Conservation (phyloP, 441 rosid genomes). For the Jatropha podagrica region DNA sequence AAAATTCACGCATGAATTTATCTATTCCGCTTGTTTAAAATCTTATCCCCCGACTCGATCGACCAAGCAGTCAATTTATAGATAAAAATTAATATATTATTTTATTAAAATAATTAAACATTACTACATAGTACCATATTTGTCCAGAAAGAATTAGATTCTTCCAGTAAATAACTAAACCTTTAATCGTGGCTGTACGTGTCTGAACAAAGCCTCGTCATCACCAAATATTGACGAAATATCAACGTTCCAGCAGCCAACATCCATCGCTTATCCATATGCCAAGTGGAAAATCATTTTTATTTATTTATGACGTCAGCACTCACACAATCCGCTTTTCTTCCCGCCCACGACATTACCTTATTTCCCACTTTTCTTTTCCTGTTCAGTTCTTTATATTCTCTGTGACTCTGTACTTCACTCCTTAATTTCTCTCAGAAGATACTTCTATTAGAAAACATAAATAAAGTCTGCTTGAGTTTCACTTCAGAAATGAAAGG, state of each 20-base stretch:
- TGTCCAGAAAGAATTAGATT: background rate
- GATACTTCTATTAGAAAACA: background rate
- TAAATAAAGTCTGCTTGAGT: no score
- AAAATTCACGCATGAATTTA: no score
- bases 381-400: background rate
- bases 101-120: background rate
- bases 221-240: background rate
- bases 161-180: background rate
- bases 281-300: background rate
- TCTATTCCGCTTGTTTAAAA: no score
- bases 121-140: background rate
- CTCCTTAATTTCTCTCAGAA: no score
- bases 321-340: background rate
- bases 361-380: background rate
- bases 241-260: background rate
- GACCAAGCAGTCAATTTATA: no score
- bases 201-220: no score
- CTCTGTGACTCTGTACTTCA: background rate
- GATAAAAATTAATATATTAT: background rate
- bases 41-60: no score
- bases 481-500: background rate
- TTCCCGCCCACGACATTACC: slow-evolving; percentile 24
- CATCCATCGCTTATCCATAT: background rate
- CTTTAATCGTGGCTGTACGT: no score
- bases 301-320: slow-evolving; percentile 7